Evolutionary conservation across 1,284 basidiomycete species (phyloP), one percentile per base, ranked within the genome.

Genomic region (Quambalaria eucalypti): DNA sequence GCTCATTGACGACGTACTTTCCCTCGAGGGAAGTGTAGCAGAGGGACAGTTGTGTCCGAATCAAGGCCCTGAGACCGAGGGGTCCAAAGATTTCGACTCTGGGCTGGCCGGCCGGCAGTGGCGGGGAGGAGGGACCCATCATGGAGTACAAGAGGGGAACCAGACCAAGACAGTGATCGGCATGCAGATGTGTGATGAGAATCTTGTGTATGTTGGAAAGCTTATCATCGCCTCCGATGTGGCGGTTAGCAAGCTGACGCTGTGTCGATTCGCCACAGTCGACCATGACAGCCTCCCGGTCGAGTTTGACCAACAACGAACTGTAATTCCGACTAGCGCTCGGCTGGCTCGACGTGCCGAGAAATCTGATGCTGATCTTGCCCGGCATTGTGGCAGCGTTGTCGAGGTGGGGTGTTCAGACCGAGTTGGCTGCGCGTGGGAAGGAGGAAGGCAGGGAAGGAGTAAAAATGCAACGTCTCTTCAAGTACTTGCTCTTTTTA

Each of bases 181-280:
- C 64, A 40, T 74, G 72, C 6, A 74, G 54, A 52, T 74, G 72
- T 0, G 72, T 73, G 52, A 74, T 61, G 44, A 74, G 61, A 39
- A 73, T 68, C 9, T 62, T 65, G n/a, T 52, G 62, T 28, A 74
- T 59, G n/a, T 66, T 65, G 2, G 64, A 51, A 1, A 73, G 57
- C 21, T 61, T 63, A 31, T 64, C 66, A 23, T 71, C 69, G 12
- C 66, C 64, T 16, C 68, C 64, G 4, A 73, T 55, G 30, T 61
- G 52, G 4, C 64, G 47, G 5, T 60, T 57, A 14, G 61, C 51
- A 6, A 74, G 59, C 46, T 74, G 72, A 2, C 66, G 61, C 52
- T 74, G 72, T 2, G 70, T 74, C 14, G 63, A 63, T 48, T 74
- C 72, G n/a, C 72, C 72, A 26, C 72, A 74, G 49, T 74, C 72